phyloP scores from a whole-genome alignment of 1,284 basidiomycete species.

The Ceratorhiza oryzae-sativae region DNA sequence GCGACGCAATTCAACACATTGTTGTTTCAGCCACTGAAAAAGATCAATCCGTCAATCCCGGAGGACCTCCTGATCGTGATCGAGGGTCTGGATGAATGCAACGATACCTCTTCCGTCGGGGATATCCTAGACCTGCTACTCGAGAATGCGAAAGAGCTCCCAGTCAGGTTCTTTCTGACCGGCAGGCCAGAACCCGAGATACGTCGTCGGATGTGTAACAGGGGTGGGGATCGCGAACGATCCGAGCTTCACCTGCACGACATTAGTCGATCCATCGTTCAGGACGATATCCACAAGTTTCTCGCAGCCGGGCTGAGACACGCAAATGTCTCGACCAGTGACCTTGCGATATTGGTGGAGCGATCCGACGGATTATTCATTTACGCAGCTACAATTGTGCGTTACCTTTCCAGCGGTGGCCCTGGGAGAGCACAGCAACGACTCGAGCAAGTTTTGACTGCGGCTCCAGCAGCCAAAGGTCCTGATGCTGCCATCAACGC shows the following conservation, averaged over 20 bases:
- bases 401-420: not conserved
- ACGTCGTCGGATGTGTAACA: not conserved
- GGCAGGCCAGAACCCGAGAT: slow-evolving; percentile 27
- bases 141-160: not conserved
- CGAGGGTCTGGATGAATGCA: slow-evolving; percentile 39
- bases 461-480: not conserved
- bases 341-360: not conserved
- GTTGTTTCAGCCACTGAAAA: slow-evolving; percentile 19
- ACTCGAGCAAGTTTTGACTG: not conserved
- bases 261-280: slow-evolving; percentile 1
- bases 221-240: not conserved
- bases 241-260: slow-evolving; percentile 22
- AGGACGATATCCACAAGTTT: slow-evolving; percentile 15
- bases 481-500: not conserved
- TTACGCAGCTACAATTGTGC: slow-evolving; percentile 25
- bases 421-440: not conserved
- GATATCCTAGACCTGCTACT: not conserved
- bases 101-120: not conserved
- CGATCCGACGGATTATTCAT: slow-evolving; percentile 14
- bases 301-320: not conserved
- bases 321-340: not conserved
- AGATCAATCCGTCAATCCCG: not conserved
- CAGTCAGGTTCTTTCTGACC: slow-evolving; percentile 36
- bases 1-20: slow-evolving; percentile 31
- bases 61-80: slow-evolving; percentile 21